Conservation (phyloP, 495 filamentous ascomycete genomes). For the Chaetomium cochliodes region DNA sequence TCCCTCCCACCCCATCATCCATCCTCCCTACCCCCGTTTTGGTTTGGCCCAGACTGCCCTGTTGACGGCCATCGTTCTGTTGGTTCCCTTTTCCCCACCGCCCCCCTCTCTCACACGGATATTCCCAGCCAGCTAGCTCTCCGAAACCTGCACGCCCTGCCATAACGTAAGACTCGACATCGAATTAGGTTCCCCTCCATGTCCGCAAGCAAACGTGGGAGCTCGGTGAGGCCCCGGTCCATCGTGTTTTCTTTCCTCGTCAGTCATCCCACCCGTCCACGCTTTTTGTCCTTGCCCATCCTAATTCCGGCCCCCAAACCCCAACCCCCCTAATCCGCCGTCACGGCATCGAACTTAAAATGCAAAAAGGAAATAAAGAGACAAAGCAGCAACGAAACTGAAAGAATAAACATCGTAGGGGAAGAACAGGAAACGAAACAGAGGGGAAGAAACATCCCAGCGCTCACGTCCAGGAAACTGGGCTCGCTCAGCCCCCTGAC, state of each 20-base stretch:
- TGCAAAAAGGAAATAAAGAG: neutral
- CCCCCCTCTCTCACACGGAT: neutral
- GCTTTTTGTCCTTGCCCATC: neutral
- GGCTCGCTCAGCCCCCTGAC: neutral
- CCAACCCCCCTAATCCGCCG: neutral
- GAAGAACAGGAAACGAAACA: constrained; percentile 5
- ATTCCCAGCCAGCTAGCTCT: neutral
- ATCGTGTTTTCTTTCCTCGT: constrained; percentile 5
- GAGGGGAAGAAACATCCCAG: neutral
- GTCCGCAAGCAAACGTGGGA: constrained; percentile 7
- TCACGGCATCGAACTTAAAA: neutral
- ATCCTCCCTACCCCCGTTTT: neutral
- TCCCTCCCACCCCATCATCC: neutral
- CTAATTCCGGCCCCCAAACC: neutral
- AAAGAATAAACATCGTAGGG: neutral
- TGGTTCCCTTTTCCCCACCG: neutral
- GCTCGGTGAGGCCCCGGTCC: neutral
- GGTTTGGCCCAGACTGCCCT: neutral
- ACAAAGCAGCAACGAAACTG: neutral
- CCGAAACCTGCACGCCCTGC: neutral
- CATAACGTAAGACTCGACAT: constrained; percentile 6
- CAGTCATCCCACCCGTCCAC: too few relatives aligned
- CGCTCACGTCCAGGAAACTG: neutral
- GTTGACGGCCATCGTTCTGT: neutral
- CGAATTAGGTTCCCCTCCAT: neutral